Base-by-base conservation (phyloP, 192 early-diverging fungal genomes). In the Backusella sp. region DNA sequence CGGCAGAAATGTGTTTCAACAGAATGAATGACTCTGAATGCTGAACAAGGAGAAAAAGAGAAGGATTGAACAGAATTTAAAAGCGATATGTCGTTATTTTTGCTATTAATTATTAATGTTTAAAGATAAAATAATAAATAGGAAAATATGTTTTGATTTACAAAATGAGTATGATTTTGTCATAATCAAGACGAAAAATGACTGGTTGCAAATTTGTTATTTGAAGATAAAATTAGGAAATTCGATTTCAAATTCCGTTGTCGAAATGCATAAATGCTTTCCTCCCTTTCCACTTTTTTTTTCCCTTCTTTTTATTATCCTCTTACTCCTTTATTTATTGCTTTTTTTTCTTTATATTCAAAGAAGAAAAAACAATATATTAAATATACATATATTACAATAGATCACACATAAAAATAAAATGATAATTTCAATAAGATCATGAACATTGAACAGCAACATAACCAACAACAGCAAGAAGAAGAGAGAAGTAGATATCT, bases 351-450 rank as follows among this genome's bases (percentile, higher is more conserved):
- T 62, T 28, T 62, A 62, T 62, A 28, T 6, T 28, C 26, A 26
- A 62, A 62, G 11, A 62, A 62, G 12, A 28, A 28, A 19, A 62
- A 62, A 3, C 46, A 49, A 49, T 49, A 19, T 49, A 49, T 49
- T n/a, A 49, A 49, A 49, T 44, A 56, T 11, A 56, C n/a, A 56
- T 21, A 56, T 21, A 56, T 19, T 56, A 56, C 21, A 56, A 21
- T 19, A n/a, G 9, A 56, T 7, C 23, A 5, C n/a, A 5, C 17
- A 44, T 17, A 62, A 28, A 62, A 4, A 62, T 14, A 62, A 28
- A 62, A 62, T 62, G 56, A 62, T 62, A 62, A 62, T 62, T 28
- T 62, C 26, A 62, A 62, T 62, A 62, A 62, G 21, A 62, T 62
- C 56, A 62, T 62, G 56, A 62, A 62, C 9, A 62, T 62, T 62